phyloP scores from a whole-genome alignment of 148 eudicot species.

The Rhododendron ferrugineum region DNA sequence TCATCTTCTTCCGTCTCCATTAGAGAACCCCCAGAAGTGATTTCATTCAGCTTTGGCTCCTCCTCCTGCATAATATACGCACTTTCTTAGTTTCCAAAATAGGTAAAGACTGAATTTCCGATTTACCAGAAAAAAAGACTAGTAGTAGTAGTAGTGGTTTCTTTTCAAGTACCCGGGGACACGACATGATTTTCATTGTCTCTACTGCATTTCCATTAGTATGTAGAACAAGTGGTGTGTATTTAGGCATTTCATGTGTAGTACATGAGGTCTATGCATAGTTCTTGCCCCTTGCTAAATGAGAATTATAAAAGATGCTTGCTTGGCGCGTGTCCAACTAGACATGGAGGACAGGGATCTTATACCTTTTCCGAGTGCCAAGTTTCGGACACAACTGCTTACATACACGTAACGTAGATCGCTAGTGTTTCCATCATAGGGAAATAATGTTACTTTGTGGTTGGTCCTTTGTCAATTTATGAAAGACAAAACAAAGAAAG shows the following conservation, averaged over 20 bases:
- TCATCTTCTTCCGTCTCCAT: conserved; percentile 13
- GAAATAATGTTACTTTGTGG: too few species aligned
- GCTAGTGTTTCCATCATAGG: background rate
- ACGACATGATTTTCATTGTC: background rate
- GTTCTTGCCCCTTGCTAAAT: background rate
- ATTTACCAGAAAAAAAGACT: too few species aligned
- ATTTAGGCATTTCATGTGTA: background rate
- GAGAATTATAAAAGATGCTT: background rate
- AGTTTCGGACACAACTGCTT: background rate
- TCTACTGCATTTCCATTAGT: background rate
- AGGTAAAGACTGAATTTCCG: background rate
- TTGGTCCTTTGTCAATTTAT: too few species aligned
- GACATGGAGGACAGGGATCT: background rate
- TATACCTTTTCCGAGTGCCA: background rate
- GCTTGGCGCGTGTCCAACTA: background rate
- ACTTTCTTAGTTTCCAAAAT: background rate
- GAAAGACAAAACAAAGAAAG: too few species aligned
- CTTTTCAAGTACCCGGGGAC: background rate
- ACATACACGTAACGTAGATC: background rate
- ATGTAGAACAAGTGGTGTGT: background rate
- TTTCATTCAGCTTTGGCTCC: background rate
- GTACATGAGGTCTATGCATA: too few species aligned
- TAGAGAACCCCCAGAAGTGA: background rate
- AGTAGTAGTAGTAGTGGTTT: background rate
- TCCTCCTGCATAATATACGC: background rate